Evolutionary conservation across 1,284 basidiomycete genomes (phyloP), one percentile per base, ranked within the genome.

Genomic region (Naganishia sp.): DNA sequence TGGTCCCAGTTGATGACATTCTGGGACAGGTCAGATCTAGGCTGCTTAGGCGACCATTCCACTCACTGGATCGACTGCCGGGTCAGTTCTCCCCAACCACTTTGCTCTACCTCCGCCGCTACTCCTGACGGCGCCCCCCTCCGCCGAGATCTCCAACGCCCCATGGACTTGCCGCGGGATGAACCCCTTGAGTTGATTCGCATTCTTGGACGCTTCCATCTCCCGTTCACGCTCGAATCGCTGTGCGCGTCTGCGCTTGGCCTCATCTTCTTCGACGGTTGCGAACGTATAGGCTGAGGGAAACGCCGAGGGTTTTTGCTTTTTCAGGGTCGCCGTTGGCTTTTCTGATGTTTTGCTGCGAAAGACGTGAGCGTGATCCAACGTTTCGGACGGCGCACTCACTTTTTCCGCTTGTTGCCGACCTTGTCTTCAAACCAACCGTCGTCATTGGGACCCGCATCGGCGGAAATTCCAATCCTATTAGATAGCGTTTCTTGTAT

Each of bases 1-100:
- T 87, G 87, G 82, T 99, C 95, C 96, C 96, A 99, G 78, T 96
- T 90, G 66, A 94, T 89, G 11, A 96, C 93, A 74, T 95, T 94
- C 94, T 94, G 75, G 23, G 48, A n/a, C 6, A 25, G 0, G 39
- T 56, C 10, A 44, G 44, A 39, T 36, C 42, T 33, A 23, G 25
- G 45, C 3, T 21, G 21, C n/a, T 1, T 6, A 6, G 2, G 15
- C 6, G 16, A 9, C 49, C n/a, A 1, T 23, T 7, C 2, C 3
- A 75, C 81, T 70, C 31, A 82, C 82, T 13, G 81, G 81, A 73
- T 83, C 81, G n/a, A 79, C 78, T 44, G 79, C 78, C 36, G 70
- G 66, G 23, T 74, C 75, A 7, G 72, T 68, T 16, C 60, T 59
- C 13, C 56, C 36, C 85, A 88, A 23, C 85, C 85, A 1, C 21